Evolutionary conservation across 169 alveolate species (phyloP), one percentile per base, ranked within the genome.

Genomic region (Plasmodium ovale): DNA sequence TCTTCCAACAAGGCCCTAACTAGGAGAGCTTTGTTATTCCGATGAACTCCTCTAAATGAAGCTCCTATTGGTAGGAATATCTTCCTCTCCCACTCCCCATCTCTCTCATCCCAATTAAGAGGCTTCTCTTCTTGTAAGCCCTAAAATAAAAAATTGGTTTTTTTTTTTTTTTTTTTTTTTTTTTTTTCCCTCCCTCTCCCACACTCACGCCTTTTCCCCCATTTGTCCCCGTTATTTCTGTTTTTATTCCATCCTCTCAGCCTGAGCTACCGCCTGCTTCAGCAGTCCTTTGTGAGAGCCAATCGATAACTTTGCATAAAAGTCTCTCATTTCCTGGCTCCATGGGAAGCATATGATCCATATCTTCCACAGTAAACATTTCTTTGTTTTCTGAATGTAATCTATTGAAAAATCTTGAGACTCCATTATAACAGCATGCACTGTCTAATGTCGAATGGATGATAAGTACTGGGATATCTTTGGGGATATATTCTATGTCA

Each of bases 261-360:
- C 9, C 51, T 39, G 51, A 5, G 9, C 51, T 6, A 9, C 51
- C n/a, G 51, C 5, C 9, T 39, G 51, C 51, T n/a, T n/a, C n/a
- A 39, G 5, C 51, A 5, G 9, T 9, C 9, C 51, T 39, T 39
- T 64, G 29, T 14, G 65, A 2, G 4, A 69, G 6, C 82, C 82
- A 69, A 33, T 69, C 82, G 7, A 39, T 42, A 25, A 69, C 16
- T 33, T 69, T 69, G 14, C 23, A 44, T 5, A 69, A 12, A 9
- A 69, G n/a, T 12, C 14, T 47, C 5, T 69, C 82, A 47, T 69
- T 69, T 33, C 82, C 82, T 1, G 82, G 82, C 5, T 69, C 82
- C 64, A 19, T 6, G 6, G 82, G 59, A 47, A 69, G 59, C 16
- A 69, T 44, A 16, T 69, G 82, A 6, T 69, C 82, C 82, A 69